Evolutionary conservation across 352 stramenopile genomes (phyloP).

Genomic region (Phytophthora cryptogea): DNA sequence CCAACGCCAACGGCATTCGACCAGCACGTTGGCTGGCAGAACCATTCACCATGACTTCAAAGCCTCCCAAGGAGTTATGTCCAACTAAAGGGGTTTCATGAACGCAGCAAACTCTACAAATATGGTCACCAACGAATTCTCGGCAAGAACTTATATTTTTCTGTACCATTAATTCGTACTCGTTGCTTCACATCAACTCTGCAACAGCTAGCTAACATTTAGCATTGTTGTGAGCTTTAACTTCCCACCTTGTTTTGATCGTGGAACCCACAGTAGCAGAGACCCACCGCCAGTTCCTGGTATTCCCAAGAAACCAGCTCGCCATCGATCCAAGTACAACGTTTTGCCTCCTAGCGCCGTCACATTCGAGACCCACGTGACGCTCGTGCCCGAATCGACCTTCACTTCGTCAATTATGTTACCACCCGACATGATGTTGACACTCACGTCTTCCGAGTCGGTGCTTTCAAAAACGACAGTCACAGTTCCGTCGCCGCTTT

Average conservation of each 20-base stretch:
- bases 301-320: constrained; percentile 41
- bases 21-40: constrained; percentile 9
- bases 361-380: constrained; percentile 38
- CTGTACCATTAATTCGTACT: not conserved
- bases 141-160: not conserved
- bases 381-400: constrained; percentile 30
- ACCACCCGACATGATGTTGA: constrained; percentile 34
- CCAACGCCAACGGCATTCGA: constrained; percentile 25
- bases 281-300: constrained; percentile 45
- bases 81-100: constrained; percentile 11
- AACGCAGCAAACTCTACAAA: constrained; percentile 6
- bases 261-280: constrained; percentile 44
- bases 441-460: constrained; percentile 39
- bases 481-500: constrained; percentile 30
- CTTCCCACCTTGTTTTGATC: constrained; percentile 26
- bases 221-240: constrained; percentile 40
- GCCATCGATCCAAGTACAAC: constrained; percentile 58
- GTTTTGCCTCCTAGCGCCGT: constrained; percentile 38
- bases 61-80: not conserved
- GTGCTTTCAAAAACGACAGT: constrained; percentile 40
- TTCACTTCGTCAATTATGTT: constrained; percentile 33
- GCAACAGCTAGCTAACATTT: constrained; percentile 40
- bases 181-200: not conserved
- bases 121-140: not conserved
- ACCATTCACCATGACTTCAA: constrained; percentile 15